These are phyloP conservation scores for Stylosanthes scabra DNA, from an alignment of 331 rosid species.

Conservation along the genomic window DNA sequence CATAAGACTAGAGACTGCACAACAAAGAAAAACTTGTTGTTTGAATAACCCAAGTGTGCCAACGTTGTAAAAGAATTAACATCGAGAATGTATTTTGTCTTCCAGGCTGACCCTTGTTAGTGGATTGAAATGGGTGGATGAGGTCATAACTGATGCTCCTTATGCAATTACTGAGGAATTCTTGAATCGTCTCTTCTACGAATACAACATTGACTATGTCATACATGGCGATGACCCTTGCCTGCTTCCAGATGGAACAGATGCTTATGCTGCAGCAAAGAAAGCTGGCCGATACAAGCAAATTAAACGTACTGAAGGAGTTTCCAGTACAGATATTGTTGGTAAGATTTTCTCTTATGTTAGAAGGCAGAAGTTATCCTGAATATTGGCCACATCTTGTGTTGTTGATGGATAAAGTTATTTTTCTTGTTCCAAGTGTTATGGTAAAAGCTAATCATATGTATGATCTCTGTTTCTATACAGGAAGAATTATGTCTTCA, in stretches of 20 bases:
- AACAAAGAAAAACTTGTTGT: conserved; percentile 15
- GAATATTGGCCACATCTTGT: no score
- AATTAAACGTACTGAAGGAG: conserved; percentile 99
- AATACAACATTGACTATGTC: conserved; percentile 91
- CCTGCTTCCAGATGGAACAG: conserved; percentile 99
- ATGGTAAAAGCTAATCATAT: conserved; percentile 29
- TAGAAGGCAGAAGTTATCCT: conserved; percentile 10
- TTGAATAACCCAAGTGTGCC: background rate
- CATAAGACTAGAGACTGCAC: background rate
- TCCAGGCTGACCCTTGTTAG: conserved; percentile 89
- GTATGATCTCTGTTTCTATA: conserved; percentile 35
- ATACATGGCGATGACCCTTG: conserved; percentile 99
- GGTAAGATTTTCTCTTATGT: conserved; percentile 63
- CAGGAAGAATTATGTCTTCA: conserved; percentile 93
- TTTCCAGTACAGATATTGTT: conserved; percentile 98
- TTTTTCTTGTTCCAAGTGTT: background rate
- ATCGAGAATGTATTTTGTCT: conserved; percentile 24
- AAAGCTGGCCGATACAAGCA: conserved; percentile 97
- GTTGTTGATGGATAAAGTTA: conserved; percentile 12
- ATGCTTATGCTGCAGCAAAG: conserved; percentile 98
- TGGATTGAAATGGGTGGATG: conserved; percentile 99
- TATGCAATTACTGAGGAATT: conserved; percentile 92
- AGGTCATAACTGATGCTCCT: conserved; percentile 95
- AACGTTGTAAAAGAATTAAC: conserved; percentile 8
- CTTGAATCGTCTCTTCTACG: conserved; percentile 92